phyloP scores from a whole-genome alignment of 2,329 filamentous ascomycete species.

The Aspergillus neotritici region DNA sequence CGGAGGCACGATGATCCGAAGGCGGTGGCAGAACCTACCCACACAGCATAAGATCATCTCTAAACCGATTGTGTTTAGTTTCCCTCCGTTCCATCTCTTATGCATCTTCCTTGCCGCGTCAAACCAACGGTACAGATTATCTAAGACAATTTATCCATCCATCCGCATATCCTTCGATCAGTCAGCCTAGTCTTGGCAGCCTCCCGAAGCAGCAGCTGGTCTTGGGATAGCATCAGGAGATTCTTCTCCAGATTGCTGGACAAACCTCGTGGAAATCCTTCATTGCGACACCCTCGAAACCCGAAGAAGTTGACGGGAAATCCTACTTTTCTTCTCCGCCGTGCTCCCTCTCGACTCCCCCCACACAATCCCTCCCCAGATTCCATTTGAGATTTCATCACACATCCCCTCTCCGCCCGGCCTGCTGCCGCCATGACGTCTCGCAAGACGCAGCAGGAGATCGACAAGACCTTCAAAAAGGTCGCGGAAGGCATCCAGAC shows the following conservation, averaged over 20 bases:
- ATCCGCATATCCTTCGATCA: neutral
- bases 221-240: constrained; percentile 3
- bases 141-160: too few relatives aligned
- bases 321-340: neutral
- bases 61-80: too few relatives aligned
- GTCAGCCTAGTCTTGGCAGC: constrained; percentile 1
- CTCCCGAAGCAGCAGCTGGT: neutral
- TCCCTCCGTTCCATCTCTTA: too few relatives aligned
- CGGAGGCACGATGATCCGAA: too few relatives aligned
- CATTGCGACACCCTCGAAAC: too few relatives aligned
- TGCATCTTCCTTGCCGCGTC: too few relatives aligned
- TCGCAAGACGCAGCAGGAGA: constrained; percentile 94
- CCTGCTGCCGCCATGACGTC: constrained; percentile 65
- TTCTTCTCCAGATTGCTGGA: neutral
- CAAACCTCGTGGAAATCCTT: neutral
- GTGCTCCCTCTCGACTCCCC: constrained; percentile 1
- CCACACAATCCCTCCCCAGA: constrained; percentile 10
- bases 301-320: neutral
- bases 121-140: too few relatives aligned
- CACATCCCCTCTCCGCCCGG: constrained; percentile 20
- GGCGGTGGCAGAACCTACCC: too few relatives aligned
- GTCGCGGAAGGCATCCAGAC: constrained; percentile 85
- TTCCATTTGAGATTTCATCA: constrained; percentile 13
- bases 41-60: too few relatives aligned
- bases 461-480: constrained; percentile 99